Evolutionary conservation across 768 basidiomycete species (phyloP).

Genomic region (Lentinula lateritia): DNA sequence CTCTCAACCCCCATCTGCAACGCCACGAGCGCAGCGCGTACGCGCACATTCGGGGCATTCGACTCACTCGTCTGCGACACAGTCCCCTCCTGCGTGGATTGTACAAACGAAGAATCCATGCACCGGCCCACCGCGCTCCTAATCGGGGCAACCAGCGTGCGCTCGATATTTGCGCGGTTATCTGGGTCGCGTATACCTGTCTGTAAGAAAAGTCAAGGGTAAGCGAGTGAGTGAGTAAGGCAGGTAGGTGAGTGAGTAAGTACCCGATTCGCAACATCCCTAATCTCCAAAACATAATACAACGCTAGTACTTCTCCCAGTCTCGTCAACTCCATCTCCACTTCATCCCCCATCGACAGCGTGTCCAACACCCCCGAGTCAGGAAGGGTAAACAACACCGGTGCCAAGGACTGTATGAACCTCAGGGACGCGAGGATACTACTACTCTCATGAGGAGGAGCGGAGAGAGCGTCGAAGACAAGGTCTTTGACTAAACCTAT

Average conservation of each 20-base stretch:
- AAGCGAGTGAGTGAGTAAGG: background rate
- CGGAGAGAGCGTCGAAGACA: conserved; percentile 15
- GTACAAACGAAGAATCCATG: background rate
- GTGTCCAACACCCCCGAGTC: conserved; percentile 40
- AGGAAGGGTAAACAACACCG: conserved; percentile 54
- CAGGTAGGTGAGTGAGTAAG: background rate
- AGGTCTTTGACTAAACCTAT: background rate
- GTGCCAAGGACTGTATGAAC: conserved; percentile 55
- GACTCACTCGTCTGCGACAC: background rate
- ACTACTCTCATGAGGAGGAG: conserved; percentile 17
- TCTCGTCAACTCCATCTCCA: conserved; percentile 42
- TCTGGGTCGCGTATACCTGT: conserved; percentile 46
- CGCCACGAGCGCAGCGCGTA: conserved; percentile 22
- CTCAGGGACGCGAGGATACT: conserved; percentile 49
- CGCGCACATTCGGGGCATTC: conserved; percentile 1
- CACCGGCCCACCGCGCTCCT: conserved; percentile 23
- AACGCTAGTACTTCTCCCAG: conserved; percentile 63
- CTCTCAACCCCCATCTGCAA: conserved; percentile 45
- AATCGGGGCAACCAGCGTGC: conserved; percentile 40
- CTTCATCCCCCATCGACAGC: background rate
- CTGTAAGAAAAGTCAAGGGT: conserved; percentile 22
- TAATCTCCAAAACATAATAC: conserved; percentile 57
- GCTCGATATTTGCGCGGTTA: conserved; percentile 37
- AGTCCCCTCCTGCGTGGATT: too few species aligned
- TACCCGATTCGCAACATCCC: conserved; percentile 49